Base-by-base conservation (phyloP, 345 rosid genomes). In the Eucalyptus victrix region DNA sequence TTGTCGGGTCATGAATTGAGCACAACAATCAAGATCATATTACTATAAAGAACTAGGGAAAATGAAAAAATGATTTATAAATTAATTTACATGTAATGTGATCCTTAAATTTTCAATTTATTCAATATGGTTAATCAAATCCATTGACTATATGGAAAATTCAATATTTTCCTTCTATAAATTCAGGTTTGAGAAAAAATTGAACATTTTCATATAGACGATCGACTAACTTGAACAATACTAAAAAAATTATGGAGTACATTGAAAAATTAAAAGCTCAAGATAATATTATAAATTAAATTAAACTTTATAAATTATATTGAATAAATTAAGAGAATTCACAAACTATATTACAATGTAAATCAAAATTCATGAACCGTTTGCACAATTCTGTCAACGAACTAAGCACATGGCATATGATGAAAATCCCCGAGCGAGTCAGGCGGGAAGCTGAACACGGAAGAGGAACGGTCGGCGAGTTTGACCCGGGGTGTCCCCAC, bases 71-170 rank as follows among this genome's bases (percentile, higher is more conserved):
- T 23, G 30, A 11, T 56, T 9, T 24, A 24, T 56, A 23, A 56
- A 56, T 11, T 56, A 56, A 23, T 23, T 56, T 24, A 24, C 0
- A 1, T 56, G 13, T 23, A 56, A 56, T 4, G 3, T 9, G 1
- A 24, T 56, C 0, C 0, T 56, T 56, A 1, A 23, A 56, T 5
- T 56, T 56, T 56, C 1, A 56, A 56, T 56, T 2, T 10, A 0
- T 56, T 56, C 0, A 24, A 23, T 56, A 0, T 56, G 62, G 1
- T 56, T 5, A 1, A 56, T 56, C 3, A 1, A 24, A 2, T 10
- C 6, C 21, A 23, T 56, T 2, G 6, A 0, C 30, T 56, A 56
- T 2, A 24, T 1, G 30, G 4, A 24, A 56, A 23, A 10, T 24
- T 56, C 6, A 56, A 56, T 56, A 56, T 4, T 9, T 23, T 56